These are phyloP conservation scores for Saksenaea vasiformis DNA, from an alignment of 371 early-diverging fungal genomes.

Conservation along the genomic window DNA sequence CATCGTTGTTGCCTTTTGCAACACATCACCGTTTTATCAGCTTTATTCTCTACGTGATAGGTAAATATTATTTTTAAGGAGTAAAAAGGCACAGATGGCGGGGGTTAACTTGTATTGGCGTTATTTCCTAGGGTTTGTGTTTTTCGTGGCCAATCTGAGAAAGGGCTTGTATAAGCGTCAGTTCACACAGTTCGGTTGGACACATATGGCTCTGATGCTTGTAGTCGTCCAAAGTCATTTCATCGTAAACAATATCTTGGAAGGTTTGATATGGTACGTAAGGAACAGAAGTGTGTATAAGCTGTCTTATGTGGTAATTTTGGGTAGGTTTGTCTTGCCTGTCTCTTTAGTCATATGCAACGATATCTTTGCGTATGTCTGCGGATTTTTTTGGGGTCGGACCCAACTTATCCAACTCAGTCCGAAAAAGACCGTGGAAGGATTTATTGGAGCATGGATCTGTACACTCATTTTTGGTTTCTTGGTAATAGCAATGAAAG, in stretches of 20 bases:
- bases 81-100: no score
- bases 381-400: slow-evolving; percentile 93
- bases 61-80: slow-evolving; percentile 28
- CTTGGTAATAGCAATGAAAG: slow-evolving; percentile 50
- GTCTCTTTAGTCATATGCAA: slow-evolving; percentile 92
- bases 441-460: slow-evolving; percentile 95
- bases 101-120: not conserved
- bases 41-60: slow-evolving; percentile 84
- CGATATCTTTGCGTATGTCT: slow-evolving; percentile 98
- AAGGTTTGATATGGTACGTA: slow-evolving; percentile 92
- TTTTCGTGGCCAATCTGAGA: slow-evolving; percentile 91
- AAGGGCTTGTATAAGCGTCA: slow-evolving; percentile 89
- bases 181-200: slow-evolving; percentile 94
- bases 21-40: slow-evolving; percentile 95
- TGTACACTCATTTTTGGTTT: slow-evolving; percentile 88
- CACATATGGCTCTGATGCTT: slow-evolving; percentile 91
- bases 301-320: not conserved
- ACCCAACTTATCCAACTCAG: slow-evolving; percentile 92
- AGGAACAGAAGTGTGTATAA: not conserved
- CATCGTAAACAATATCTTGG: slow-evolving; percentile 95
- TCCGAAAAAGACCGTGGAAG: slow-evolving; percentile 99
- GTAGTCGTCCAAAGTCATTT: slow-evolving; percentile 91
- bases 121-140: slow-evolving; percentile 74
- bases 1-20: slow-evolving; percentile 81
- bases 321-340: slow-evolving; percentile 79